Base-by-base conservation (phyloP, 2,329 filamentous ascomycete species). In the Penicillium sp. region DNA sequence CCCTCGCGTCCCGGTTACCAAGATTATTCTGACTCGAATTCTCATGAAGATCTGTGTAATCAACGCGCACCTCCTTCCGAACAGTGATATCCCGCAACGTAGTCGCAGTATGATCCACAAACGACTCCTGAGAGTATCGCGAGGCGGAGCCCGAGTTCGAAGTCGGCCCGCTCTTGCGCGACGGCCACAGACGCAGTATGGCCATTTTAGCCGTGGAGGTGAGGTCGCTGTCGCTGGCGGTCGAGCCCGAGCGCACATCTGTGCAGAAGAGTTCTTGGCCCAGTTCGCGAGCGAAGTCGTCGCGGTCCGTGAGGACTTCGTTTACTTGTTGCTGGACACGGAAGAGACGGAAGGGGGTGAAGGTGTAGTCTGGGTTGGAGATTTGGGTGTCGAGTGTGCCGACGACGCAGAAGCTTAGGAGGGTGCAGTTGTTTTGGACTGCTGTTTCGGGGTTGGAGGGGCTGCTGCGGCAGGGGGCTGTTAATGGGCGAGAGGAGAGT, bases 271-370 rank as follows among this genome's bases (percentile, higher is more conserved):
- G 80, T 59, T 89, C 86, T 58, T 82, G 80, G 64, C 86, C 82
- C 2, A 87, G 78, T 32, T 80, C 79, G 55, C 83, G 80, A 1
- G 81, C 79, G 63, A 90, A 89, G 2, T 79, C 80, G 5, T 83
- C 78, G 43, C 85, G 80, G 60, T 85, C 82, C 0, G 78, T 73
- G 32, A 80, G 77, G 57, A 78, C 79, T 29, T 79, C 76, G 62
- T 85, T 82, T 0, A 84, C 79, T 59, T 87, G 81, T 69, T 90
- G 88, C 56, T 86, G 85, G 8, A 82, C 77, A 61, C 83, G 85
- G 75, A 89, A 89, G 61, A 89, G 85, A 43, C 75, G 81, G 31
- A 89, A 74, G 0, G 87, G 85, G 1, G 82, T 78, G 61, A 88
- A 87, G 53, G 81, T 78, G 65, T 83, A 82, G 29, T 79, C 78